Percentiles rank a stretch among this genome's conserved stretches.
phyloP scores from a whole-genome alignment of 108 stramenopile species.

The Nannochloropsis salina region DNA sequence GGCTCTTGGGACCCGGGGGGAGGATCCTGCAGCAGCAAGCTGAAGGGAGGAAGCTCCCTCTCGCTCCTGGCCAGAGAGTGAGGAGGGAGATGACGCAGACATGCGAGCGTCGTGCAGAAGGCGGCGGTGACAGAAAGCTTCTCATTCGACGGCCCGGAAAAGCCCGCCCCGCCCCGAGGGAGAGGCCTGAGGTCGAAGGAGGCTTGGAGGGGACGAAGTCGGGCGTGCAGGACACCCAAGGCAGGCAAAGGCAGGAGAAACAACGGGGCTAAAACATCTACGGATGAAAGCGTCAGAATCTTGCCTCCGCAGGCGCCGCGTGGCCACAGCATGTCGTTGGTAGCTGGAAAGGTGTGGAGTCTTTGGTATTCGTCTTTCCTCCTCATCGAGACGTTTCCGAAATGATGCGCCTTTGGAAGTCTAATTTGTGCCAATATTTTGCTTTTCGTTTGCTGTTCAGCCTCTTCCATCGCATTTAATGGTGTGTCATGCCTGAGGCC shows the following conservation, averaged over 20 bases:
- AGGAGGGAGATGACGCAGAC: background rate
- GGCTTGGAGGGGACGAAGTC: background rate
- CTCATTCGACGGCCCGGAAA: background rate
- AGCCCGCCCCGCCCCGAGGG: background rate
- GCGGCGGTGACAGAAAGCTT: background rate
- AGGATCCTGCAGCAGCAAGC: background rate
- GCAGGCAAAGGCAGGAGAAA: background rate
- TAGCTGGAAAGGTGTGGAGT: background rate
- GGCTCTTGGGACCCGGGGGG: background rate
- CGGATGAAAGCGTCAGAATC: background rate
- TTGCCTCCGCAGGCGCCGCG: background rate
- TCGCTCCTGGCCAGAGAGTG: background rate
- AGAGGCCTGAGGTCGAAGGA: background rate
- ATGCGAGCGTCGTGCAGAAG: background rate
- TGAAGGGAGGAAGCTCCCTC: background rate
- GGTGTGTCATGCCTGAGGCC: too few relatives aligned
- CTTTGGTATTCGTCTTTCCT: background rate
- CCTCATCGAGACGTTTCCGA: background rate
- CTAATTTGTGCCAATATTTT: background rate
- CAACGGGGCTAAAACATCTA: background rate
- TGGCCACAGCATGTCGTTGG: background rate
- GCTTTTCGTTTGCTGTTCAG: background rate
- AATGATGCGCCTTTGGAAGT: background rate
- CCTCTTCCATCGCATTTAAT: too few relatives aligned
- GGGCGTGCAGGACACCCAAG: background rate